phyloP scores from a whole-genome alignment of 768 basidiomycete genomes.

The Mycena crocata region DNA sequence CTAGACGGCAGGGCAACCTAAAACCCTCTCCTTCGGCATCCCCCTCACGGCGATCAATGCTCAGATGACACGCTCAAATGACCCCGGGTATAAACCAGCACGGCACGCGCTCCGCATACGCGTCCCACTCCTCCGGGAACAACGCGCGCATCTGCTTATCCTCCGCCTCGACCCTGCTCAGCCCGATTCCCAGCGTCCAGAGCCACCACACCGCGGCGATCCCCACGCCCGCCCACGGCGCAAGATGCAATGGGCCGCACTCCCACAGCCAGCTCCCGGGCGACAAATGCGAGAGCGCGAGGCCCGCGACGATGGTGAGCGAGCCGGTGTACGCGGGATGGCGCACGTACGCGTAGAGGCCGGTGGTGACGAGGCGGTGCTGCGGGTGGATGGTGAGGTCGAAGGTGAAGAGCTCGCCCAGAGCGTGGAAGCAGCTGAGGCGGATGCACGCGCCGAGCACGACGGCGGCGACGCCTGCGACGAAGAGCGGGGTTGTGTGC shows the following conservation, averaged over 20 bases:
- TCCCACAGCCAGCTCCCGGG: slow-evolving; percentile 60
- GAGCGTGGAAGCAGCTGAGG: slow-evolving; percentile 55
- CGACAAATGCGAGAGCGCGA: slow-evolving; percentile 59
- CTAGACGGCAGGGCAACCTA: too few species aligned
- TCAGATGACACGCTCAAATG: slow-evolving; percentile 43
- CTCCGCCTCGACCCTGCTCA: slow-evolving; percentile 63
- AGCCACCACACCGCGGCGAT: slow-evolving; percentile 60
- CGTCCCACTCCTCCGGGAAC: slow-evolving; percentile 61
- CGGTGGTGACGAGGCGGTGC: slow-evolving; percentile 63
- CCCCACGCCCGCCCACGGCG: slow-evolving; percentile 36
- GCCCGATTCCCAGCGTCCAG: slow-evolving; percentile 60
- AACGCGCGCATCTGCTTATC: slow-evolving; percentile 60
- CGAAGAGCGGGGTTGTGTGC: slow-evolving; percentile 55
- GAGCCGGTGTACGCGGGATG: slow-evolving; percentile 70
- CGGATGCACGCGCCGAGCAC: slow-evolving; percentile 60
- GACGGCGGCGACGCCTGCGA: slow-evolving; percentile 57
- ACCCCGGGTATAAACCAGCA: slow-evolving; percentile 65
- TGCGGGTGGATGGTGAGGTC: slow-evolving; percentile 66
- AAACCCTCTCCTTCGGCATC: too few species aligned
- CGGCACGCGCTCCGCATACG: slow-evolving; percentile 55
- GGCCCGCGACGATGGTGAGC: slow-evolving; percentile 58
- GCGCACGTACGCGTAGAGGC: slow-evolving; percentile 63
- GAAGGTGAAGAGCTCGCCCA: slow-evolving; percentile 68
- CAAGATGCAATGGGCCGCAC: slow-evolving; percentile 49
- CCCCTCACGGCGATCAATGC: too few species aligned